Percentiles rank a stretch among this genome's conserved stretches.
These are phyloP conservation scores for Botrytis paeoniae DNA, from an alignment of 2,329 filamentous ascomycete species.

Conservation along the genomic window DNA sequence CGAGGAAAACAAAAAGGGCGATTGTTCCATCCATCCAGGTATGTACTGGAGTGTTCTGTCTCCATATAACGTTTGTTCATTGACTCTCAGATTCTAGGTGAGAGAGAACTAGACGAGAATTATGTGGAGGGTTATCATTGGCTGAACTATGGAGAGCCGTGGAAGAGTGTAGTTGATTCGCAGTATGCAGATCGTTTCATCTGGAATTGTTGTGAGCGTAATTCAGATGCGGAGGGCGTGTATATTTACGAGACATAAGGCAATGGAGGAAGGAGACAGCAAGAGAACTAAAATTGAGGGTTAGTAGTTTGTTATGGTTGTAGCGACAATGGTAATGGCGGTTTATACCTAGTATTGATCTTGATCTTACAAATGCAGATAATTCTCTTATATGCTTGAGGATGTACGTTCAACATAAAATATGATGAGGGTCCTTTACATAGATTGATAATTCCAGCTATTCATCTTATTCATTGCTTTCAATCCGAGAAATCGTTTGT, in stretches of 20 bases:
- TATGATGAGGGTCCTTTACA: not conserved
- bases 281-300: not conserved
- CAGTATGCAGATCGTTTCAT: not conserved
- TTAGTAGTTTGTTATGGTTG: not conserved
- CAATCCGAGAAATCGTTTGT: not conserved
- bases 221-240: not conserved
- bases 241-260: not conserved
- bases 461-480: not conserved
- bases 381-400: not conserved
- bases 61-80: not conserved
- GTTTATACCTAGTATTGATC: not conserved
- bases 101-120: not conserved
- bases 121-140: not conserved
- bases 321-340: too few relatives aligned
- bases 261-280: not conserved
- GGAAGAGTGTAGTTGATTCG: not conserved
- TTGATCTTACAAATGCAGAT: not conserved
- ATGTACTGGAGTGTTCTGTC: not conserved
- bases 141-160: not conserved
- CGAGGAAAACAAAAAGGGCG: not conserved
- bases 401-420: not conserved
- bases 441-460: not conserved
- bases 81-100: not conserved
- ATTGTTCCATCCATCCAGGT: not conserved
- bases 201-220: not conserved